Evolutionary conservation across 2,329 filamentous ascomycete species (phyloP), one percentile per base, ranked within the genome.

Genomic region (Ceratocystis alfenasii): DNA sequence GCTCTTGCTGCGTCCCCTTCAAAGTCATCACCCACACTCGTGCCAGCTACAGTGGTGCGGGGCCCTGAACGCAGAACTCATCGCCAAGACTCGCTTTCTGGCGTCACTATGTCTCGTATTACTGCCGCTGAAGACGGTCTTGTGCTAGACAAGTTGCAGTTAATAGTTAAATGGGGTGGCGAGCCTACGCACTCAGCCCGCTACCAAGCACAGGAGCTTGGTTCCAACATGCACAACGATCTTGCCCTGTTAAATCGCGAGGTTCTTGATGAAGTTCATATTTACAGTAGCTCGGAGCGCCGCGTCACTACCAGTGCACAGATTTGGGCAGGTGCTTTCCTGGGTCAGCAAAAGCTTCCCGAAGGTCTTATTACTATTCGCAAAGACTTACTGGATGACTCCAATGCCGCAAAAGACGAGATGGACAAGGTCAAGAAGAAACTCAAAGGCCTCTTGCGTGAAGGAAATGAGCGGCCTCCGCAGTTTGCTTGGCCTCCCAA

Each of bases 351-450:
- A 74, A 89, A 96, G 65, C 80, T 96, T 17, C 84, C 88, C 0
- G 84, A 90, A 28, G 89, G 95, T 71, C 90, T 90, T 69, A 95
- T 99, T 69, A 88, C 86, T 44, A 87, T 97, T 66, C 87, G 94
- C 64, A 99, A 99, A 74, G 92, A 97, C 75, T 81, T 99, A 5
- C 79, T 99, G 2, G 94, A 99, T 74, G 94, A 99, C 74, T 97
- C 92, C 0, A 99, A 99, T 74, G 94, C 94, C 3, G 94, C 94
- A 67, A 99, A 99, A 75, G 94, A 99, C 74, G 91, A 96, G 72
- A 99, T 96, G 89, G 95, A 99, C 77, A 96, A 96, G 76, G 94
- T 99, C 66, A 99, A 99, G 81, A 99, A 99, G 83, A 96, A 95
- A 84, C 82, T 99, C 33, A 99, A 99, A 78, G 87, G 90, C 0